Evolutionary conservation across 1,284 basidiomycete genomes (phyloP), one percentile per base, ranked within the genome.

Genomic region (Taiwanofungus camphoratus): DNA sequence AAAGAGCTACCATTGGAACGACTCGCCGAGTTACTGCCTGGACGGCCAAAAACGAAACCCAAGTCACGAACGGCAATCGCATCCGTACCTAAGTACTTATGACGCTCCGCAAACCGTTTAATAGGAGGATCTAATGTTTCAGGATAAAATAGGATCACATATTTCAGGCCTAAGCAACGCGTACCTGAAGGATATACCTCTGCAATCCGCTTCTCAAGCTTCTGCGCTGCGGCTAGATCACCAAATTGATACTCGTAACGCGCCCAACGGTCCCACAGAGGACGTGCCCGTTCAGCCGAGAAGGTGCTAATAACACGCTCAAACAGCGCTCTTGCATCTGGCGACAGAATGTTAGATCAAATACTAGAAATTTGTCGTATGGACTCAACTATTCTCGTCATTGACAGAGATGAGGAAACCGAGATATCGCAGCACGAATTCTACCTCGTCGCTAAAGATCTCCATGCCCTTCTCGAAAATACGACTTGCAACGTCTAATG

Each of bases 401-500:
- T 99, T 98, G 67, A 96, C 80, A 15, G 85, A 87, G 52, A 99
- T 88, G 52, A 99, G 70, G 73, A 96, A 99, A 23, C 86, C 82
- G 31, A 99, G 78, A 67, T 98, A 97, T 42, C 86, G 79, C 45
- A 91, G 68, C 8, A 96, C 90, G 54, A 86, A 97, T 43, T 90
- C 85, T 18, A 86, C 79, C 52, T 97, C 90, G 21, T 87, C 79
- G 4, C 79, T 77, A 61, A 92, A 97, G 4, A 74, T 68, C 59
- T 93, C 91, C 59, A 96, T 67, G n/a, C 93, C 95, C 49, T 91
- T 83, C 63, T 97, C 92, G 58, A 97, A 98, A 48, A 99, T 95
- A 44, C 92, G 81, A 38, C 83, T 89, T 0, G 94, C 91, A 16
- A 98, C 85, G 5, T 74, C 73, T 27, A 83, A 73, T 36, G 92